Percentiles rank a stretch among this genome's conserved stretches.
Conservation (phyloP, 495 filamentous ascomycete genomes). For the Daldinia loculata region DNA sequence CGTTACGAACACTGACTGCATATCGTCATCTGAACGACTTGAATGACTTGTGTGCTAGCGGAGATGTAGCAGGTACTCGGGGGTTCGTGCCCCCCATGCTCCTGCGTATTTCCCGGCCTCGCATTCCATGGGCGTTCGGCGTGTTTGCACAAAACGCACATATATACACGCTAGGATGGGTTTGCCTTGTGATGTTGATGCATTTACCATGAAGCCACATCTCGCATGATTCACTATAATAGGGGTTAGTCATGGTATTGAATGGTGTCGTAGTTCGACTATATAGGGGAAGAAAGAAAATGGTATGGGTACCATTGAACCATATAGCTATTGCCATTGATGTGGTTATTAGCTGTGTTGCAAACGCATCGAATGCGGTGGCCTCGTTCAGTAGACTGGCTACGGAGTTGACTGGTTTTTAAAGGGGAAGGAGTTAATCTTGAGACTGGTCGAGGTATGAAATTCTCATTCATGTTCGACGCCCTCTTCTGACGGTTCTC, state of each 20-base stretch:
- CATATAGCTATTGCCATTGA: constrained; percentile 74
- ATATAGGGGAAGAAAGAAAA: constrained; percentile 1
- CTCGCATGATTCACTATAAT: constrained; percentile 78
- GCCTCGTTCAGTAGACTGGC: constrained; percentile 68
- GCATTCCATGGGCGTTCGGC: constrained; percentile 61
- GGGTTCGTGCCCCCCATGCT: constrained; percentile 40
- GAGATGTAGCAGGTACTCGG: constrained; percentile 58
- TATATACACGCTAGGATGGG: constrained; percentile 77
- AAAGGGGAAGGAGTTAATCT: constrained; percentile 69
- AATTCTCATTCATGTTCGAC: constrained; percentile 43
- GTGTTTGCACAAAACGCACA: constrained; percentile 83
- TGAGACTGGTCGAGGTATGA: constrained; percentile 27
- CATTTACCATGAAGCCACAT: constrained; percentile 87
- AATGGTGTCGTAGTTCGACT: not conserved
- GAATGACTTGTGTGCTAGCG: constrained; percentile 74
- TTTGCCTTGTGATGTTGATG: constrained; percentile 71
- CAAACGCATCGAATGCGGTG: constrained; percentile 78
- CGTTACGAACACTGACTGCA: not conserved
- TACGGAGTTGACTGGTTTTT: constrained; percentile 70
- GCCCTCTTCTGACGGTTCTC: constrained; percentile 67
- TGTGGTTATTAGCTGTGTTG: constrained; percentile 55
- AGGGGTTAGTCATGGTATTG: constrained; percentile 26
- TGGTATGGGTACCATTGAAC: constrained; percentile 75
- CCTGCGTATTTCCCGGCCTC: constrained; percentile 66
- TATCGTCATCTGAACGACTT: constrained; percentile 58